phyloP scores from a whole-genome alignment of 108 stramenopile species.

The Cyclotella baltica region DNA sequence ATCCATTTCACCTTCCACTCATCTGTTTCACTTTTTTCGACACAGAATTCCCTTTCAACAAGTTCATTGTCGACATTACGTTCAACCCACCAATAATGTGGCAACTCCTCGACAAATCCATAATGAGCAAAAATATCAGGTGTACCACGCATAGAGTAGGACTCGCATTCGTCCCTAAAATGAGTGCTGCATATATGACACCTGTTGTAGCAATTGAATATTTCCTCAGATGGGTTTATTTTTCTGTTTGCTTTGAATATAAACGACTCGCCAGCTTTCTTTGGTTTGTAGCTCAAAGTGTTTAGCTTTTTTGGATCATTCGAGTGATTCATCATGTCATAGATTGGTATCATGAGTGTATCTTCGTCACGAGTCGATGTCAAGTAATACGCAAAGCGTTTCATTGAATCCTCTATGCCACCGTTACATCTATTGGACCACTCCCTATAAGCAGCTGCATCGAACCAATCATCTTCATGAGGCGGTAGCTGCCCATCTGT shows the following conservation, averaged over 20 bases:
- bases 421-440: slow-evolving; percentile 37
- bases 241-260: slow-evolving; percentile 37
- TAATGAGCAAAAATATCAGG: slow-evolving; percentile 53
- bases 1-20: background rate
- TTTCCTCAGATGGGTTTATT: slow-evolving; percentile 45
- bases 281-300: slow-evolving; percentile 47
- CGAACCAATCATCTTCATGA: slow-evolving; percentile 28
- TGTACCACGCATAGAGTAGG: slow-evolving; percentile 32
- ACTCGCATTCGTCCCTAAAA: slow-evolving; percentile 35
- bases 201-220: slow-evolving; percentile 55
- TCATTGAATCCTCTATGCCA: slow-evolving; percentile 15
- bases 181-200: slow-evolving; percentile 46
- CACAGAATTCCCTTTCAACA: slow-evolving; percentile 29
- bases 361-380: slow-evolving; percentile 38
- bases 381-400: slow-evolving; percentile 29
- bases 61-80: slow-evolving; percentile 2
- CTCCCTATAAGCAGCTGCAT: slow-evolving; percentile 1
- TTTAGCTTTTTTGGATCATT: slow-evolving; percentile 49
- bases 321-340: slow-evolving; percentile 55
- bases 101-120: slow-evolving; percentile 46
- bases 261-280: slow-evolving; percentile 30
- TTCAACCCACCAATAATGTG: slow-evolving; percentile 52
- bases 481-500: slow-evolving; percentile 42
- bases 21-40: background rate
- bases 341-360: slow-evolving; percentile 52